These are phyloP conservation scores for Leptodermis oblonga DNA, from an alignment of 257 asterid genomes.

Conservation along the genomic window DNA sequence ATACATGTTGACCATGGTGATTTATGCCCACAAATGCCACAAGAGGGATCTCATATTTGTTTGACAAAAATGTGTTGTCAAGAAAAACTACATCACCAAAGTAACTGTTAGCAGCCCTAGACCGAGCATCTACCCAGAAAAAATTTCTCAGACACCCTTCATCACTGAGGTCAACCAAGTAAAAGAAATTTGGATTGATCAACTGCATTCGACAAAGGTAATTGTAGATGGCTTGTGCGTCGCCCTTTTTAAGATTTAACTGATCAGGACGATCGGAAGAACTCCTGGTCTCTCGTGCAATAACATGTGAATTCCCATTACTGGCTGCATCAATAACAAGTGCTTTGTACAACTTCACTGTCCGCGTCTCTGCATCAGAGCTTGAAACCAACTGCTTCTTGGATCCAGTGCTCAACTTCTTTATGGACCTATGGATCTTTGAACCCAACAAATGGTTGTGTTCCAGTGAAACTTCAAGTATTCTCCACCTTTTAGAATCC, in stretches of 20 bases:
- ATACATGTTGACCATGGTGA: constrained; percentile 70
- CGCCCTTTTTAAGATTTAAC: constrained; percentile 56
- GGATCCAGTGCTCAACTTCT: constrained; percentile 47
- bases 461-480: constrained; percentile 65
- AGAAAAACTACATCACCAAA: constrained; percentile 64
- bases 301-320: constrained; percentile 38
- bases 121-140: constrained; percentile 68
- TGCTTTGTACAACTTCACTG: constrained; percentile 58
- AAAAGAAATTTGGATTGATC: constrained; percentile 61
- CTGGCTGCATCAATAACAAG: constrained; percentile 46
- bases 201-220: constrained; percentile 70
- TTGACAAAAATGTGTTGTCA: constrained; percentile 60
- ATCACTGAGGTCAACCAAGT: constrained; percentile 50
- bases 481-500: constrained; percentile 72
- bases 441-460: constrained; percentile 75
- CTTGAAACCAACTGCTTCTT: constrained; percentile 57
- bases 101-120: constrained; percentile 51
- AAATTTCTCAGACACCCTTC: constrained; percentile 63
- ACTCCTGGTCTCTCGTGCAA: constrained; percentile 29
- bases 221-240: constrained; percentile 59
- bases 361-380: constrained; percentile 48
- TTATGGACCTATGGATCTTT: constrained; percentile 49
- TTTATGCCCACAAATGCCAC: constrained; percentile 68
- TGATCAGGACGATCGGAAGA: constrained; percentile 35
- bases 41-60: constrained; percentile 69